A percentile compares a stretch with the other conserved stretches of the same genome.
Conservation (phyloP, 2,329 filamentous ascomycete species). For the Xylariales sp. region DNA sequence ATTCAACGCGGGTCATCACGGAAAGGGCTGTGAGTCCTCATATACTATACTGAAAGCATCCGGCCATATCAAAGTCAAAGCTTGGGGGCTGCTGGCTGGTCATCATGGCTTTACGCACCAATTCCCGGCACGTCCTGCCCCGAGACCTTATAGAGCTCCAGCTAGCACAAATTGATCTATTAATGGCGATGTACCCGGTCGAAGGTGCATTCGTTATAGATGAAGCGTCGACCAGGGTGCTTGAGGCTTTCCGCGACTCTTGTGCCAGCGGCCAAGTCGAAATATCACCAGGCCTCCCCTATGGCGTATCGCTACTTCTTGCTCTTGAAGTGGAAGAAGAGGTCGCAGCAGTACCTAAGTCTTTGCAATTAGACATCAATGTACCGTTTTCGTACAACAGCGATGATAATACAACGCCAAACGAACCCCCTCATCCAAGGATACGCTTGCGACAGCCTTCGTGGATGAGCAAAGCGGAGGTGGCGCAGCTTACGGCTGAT, state of each 20-base stretch:
- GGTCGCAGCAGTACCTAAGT: constrained; percentile 4
- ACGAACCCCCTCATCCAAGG: constrained; percentile 36
- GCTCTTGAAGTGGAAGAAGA: constrained; percentile 18
- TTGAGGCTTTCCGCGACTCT: background rate
- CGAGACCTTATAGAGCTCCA: constrained; percentile 42
- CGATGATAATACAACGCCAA: constrained; percentile 7
- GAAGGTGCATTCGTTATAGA: constrained; percentile 30
- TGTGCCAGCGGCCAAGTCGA: background rate
- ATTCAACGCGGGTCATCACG: too few species aligned
- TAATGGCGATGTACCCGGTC: constrained; percentile 46
- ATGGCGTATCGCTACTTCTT: constrained; percentile 17
- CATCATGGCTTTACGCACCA: too few species aligned
- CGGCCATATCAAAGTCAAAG: too few species aligned
- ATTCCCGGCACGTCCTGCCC: too few species aligned
- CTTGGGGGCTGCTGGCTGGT: too few species aligned
- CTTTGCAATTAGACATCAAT: constrained; percentile 29
- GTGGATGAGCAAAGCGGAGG: constrained; percentile 48
- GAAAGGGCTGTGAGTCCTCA: too few species aligned
- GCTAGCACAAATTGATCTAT: constrained; percentile 45
- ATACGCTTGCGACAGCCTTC: constrained; percentile 42
- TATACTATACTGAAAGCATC: too few species aligned
- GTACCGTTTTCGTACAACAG: constrained; percentile 25
- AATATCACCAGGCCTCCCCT: background rate
- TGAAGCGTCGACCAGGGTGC: constrained; percentile 10
- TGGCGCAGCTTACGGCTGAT: constrained; percentile 30